phyloP scores from a whole-genome alignment of 768 basidiomycete species.

The Udeniomyces megalosporus region DNA sequence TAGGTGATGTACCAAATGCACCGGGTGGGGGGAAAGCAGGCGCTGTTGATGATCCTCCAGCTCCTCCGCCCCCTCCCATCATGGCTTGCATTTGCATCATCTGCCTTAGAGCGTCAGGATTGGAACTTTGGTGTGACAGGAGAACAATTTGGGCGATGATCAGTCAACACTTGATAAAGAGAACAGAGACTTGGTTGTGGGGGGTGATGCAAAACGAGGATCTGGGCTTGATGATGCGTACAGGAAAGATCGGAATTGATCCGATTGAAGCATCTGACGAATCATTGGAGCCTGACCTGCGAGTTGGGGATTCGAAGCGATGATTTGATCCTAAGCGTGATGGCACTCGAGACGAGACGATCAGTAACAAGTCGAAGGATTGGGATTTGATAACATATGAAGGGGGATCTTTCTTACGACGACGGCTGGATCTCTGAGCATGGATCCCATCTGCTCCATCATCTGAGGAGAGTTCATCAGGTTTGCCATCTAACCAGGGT shows the following conservation, averaged over 20 bases:
- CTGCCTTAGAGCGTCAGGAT: constrained; percentile 8
- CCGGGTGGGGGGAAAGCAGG: constrained; percentile 16
- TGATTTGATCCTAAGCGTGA: background rate
- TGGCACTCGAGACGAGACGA: background rate
- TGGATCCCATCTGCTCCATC: constrained; percentile 54
- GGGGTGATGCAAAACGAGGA: background rate
- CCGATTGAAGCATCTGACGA: constrained; percentile 11
- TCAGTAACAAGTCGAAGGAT: too few species aligned
- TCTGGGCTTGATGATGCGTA: background rate
- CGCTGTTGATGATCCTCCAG: background rate
- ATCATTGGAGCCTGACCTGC: constrained; percentile 11
- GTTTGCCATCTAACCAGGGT: constrained; percentile 61
- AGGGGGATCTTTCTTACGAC: too few species aligned
- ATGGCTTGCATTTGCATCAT: constrained; percentile 16
- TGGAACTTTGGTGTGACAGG: background rate
- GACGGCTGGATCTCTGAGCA: constrained; percentile 11
- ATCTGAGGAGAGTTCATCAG: constrained; percentile 79
- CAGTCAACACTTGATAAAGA: background rate
- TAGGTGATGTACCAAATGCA: constrained; percentile 6
- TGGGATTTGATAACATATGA: too few species aligned
- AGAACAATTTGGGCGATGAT: background rate
- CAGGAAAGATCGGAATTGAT: constrained; percentile 11
- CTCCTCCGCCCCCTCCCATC: constrained; percentile 10
- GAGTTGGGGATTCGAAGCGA: constrained; percentile 12
- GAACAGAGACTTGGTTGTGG: too few species aligned